A percentile compares a stretch with the other conserved stretches of the same genome.
phyloP scores from a whole-genome alignment of 257 asterid genomes.

The Nicotiana obtusifolia region DNA sequence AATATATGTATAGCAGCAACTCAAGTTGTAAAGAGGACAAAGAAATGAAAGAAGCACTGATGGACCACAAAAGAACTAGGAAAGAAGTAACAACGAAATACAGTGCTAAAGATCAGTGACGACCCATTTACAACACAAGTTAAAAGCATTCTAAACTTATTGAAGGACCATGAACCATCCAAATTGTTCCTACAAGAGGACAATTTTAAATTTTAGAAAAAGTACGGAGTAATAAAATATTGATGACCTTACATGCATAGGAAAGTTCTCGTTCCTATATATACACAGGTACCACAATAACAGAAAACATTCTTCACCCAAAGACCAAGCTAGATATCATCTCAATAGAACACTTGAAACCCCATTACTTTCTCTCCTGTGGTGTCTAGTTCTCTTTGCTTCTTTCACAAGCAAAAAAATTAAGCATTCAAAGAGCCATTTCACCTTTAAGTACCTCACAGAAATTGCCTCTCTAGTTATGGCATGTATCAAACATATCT shows the following conservation, averaged over 20 bases:
- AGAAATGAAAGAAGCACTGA: slow-evolving; percentile 1
- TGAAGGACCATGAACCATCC: slow-evolving; percentile 19
- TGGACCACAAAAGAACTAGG: neutral
- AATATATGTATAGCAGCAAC: neutral
- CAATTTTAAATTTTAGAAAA: neutral
- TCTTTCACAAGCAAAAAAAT: neutral
- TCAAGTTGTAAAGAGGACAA: neutral
- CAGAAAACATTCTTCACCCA: neutral
- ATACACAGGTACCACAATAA: neutral
- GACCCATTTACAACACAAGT: neutral
- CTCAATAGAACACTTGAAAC: neutral
- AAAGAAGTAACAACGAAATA: neutral
- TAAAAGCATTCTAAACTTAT: neutral
- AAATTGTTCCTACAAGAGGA: neutral
- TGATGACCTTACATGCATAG: neutral
- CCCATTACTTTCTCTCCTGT: neutral
- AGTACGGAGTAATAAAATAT: neutral
- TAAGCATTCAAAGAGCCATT: neutral
- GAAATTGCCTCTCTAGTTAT: slow-evolving; percentile 7
- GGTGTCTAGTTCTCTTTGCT: neutral
- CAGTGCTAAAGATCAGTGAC: neutral
- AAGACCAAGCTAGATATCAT: neutral
- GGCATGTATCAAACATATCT: slow-evolving; percentile 27
- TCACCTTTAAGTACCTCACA: neutral
- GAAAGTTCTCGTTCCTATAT: neutral